Evolutionary conservation across 1,284 basidiomycete species (phyloP).

Genomic region (Puccinia coronata): DNA sequence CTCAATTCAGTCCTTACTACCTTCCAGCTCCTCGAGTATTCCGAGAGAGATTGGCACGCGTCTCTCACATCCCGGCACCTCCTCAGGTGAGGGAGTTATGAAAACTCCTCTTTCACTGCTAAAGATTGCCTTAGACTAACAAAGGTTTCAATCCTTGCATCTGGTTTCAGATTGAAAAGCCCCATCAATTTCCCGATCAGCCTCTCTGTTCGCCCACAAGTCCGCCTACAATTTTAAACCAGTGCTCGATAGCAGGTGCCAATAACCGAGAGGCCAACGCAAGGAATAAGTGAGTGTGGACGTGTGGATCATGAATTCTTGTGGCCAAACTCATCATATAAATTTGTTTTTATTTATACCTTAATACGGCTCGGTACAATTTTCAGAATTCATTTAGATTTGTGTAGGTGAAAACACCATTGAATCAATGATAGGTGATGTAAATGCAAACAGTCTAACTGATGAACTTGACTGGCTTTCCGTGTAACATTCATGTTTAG

Average conservation of each 20-base stretch:
- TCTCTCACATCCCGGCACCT: neutral
- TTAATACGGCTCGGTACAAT: neutral
- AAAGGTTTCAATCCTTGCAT: neutral
- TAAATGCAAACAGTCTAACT: neutral
- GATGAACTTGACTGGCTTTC: neutral
- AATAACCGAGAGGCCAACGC: neutral
- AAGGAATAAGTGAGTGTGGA: constrained; percentile 25
- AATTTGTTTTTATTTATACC: neutral
- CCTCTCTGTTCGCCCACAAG: neutral
- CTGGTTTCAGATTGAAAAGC: neutral
- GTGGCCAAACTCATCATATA: neutral
- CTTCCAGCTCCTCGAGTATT: constrained; percentile 4
- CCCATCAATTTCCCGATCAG: neutral
- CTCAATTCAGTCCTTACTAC: constrained; percentile 29
- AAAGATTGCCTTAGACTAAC: neutral
- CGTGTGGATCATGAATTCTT: neutral
- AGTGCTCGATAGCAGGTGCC: neutral
- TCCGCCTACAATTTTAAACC: neutral
- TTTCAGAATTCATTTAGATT: neutral
- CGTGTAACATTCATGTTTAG: neutral
- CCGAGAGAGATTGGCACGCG: neutral
- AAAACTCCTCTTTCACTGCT: neutral
- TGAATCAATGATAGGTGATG: neutral
- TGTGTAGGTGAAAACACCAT: neutral
- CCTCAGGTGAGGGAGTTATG: neutral